These are phyloP conservation scores for Hortiboletus flavorubellus DNA, from an alignment of 768 basidiomycete genomes.

Conservation along the genomic window DNA sequence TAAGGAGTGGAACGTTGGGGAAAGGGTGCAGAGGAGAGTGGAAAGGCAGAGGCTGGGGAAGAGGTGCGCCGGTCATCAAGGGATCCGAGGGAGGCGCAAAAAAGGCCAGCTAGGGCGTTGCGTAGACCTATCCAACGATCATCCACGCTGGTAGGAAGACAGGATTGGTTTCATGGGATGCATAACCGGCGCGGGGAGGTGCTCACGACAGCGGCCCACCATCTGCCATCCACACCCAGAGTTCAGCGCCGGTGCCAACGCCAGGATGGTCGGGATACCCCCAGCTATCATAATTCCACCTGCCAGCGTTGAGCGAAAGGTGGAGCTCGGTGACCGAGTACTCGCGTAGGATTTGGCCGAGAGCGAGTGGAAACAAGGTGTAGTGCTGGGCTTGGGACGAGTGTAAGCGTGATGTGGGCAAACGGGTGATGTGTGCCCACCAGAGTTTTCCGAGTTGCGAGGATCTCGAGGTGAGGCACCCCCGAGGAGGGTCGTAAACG, in stretches of 20 bases:
- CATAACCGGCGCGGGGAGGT: background rate
- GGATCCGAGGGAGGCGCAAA: constrained; percentile 88
- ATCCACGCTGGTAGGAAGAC: constrained; percentile 49
- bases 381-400: constrained; percentile 71
- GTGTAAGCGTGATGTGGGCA: background rate
- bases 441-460: constrained; percentile 39
- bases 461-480: constrained; percentile 58
- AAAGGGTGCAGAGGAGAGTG: constrained; percentile 53
- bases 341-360: constrained; percentile 83
- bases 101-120: constrained; percentile 88
- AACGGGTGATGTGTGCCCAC: constrained; percentile 39
- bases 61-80: constrained; percentile 75
- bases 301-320: constrained; percentile 86
- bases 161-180: too few relatives aligned
- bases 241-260: constrained; percentile 82
- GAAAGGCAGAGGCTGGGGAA: constrained; percentile 60
- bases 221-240: constrained; percentile 92
- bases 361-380: constrained; percentile 76
- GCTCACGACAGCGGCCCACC: constrained; percentile 49
- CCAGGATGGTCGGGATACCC: constrained; percentile 73
- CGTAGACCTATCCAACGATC: constrained; percentile 81
- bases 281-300: constrained; percentile 87
- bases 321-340: constrained; percentile 87
- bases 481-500: constrained; percentile 65
- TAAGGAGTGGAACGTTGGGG: constrained; percentile 40